A percentile compares a stretch with the other conserved stretches of the same genome.
Evolutionary conservation across 345 rosid genomes (phyloP).

Genomic region (Triadica sebifera): DNA sequence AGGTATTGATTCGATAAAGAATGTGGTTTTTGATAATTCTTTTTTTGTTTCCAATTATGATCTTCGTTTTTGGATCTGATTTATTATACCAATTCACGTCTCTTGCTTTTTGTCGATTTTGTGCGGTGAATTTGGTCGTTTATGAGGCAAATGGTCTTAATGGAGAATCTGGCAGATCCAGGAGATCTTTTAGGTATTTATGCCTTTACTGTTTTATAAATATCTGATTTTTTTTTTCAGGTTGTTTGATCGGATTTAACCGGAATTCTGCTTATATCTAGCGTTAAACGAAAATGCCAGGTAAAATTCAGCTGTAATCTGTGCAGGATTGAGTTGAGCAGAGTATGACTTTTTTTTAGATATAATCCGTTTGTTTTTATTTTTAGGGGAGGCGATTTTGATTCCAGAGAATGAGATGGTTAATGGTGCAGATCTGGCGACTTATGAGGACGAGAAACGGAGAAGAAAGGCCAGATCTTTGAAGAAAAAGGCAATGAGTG

Average conservation of each 20-base stretch:
- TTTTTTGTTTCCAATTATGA: not conserved
- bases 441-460: slow-evolving; percentile 62
- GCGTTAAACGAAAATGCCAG: slow-evolving; percentile 43
- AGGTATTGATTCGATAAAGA: slow-evolving; percentile 17
- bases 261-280: slow-evolving; percentile 10
- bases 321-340: slow-evolving; percentile 9
- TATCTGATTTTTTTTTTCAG: slow-evolving; percentile 16
- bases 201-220: not conserved
- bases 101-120: slow-evolving; percentile 10
- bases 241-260: slow-evolving; percentile 25
- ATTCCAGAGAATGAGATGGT: slow-evolving; percentile 44
- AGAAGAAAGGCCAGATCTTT: slow-evolving; percentile 52
- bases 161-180: slow-evolving; percentile 21
- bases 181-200: slow-evolving; percentile 10
- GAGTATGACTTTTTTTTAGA: slow-evolving; percentile 5
- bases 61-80: slow-evolving; percentile 5
- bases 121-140: slow-evolving; percentile 13
- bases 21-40: not conserved
- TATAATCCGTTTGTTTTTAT: slow-evolving; percentile 9
- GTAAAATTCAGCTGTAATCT: slow-evolving; percentile 24
- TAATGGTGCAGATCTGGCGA: slow-evolving; percentile 48
- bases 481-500: slow-evolving; percentile 77
- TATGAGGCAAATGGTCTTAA: not conserved
- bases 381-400: slow-evolving; percentile 39
- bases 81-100: slow-evolving; percentile 17